Evolutionary conservation across 2,329 filamentous ascomycete species (phyloP).

Genomic region (Alternaria angustiovoidea): DNA sequence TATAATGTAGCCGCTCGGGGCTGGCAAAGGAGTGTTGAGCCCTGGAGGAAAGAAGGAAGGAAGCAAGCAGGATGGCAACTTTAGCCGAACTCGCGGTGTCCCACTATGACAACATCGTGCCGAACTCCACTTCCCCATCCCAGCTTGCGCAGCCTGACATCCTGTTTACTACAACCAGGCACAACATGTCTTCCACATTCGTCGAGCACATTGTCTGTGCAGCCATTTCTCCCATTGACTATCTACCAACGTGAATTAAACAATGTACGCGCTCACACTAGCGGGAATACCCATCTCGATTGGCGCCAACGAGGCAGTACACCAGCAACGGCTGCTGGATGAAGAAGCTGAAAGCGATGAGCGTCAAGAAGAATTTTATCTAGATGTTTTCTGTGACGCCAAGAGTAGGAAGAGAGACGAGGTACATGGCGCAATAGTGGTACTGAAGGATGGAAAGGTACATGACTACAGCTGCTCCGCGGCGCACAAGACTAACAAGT

Average conservation of each 20-base stretch:
- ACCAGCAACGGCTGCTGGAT: constrained; percentile 57
- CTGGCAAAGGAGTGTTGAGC: not conserved
- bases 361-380: constrained; percentile 60
- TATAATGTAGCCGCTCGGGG: not conserved
- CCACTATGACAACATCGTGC: constrained; percentile 39
- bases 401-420: constrained; percentile 48
- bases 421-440: constrained; percentile 55
- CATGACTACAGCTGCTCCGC: constrained; percentile 2
- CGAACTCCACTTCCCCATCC: constrained; percentile 20
- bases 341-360: constrained; percentile 57
- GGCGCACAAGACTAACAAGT: not conserved
- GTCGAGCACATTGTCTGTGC: not conserved
- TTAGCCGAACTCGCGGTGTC: constrained; percentile 19
- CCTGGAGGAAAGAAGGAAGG: not conserved
- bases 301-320: constrained; percentile 60
- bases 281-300: constrained; percentile 58
- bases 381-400: constrained; percentile 57
- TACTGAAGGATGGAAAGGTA: constrained; percentile 57
- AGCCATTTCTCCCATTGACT: not conserved
- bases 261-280: constrained; percentile 46
- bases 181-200: constrained; percentile 13
- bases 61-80: not conserved
- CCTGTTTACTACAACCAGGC: constrained; percentile 16
- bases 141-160: constrained; percentile 14
- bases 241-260: not conserved